Evolutionary conservation across 2,329 filamentous ascomycete species (phyloP), one percentile per base, ranked within the genome.

Genomic region (Cytospora mali): DNA sequence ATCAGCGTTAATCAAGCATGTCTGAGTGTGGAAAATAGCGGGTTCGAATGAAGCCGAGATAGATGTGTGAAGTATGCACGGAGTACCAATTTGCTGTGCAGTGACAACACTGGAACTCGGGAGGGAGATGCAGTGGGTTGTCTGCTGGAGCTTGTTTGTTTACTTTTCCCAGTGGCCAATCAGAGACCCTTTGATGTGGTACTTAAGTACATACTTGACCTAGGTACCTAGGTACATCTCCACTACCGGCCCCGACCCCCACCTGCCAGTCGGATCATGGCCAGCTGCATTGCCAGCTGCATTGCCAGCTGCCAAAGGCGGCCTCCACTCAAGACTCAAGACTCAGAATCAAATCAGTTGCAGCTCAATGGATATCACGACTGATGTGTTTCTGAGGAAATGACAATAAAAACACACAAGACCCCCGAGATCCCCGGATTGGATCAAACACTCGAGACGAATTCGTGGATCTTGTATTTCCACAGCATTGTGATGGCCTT

Each of bases 1-100:
- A 49, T 61, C 56, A 61, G 29, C 27, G 25, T 33, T 53, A 25
- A 39, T 57, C 61, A 61, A 63, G 49, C 64, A 65, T 65, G 33
- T 61, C 58, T 65, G 31, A 25, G 16, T 39, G 53, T 46, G 21
- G 7, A 28, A 16, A 50, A 48, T 9, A 55, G 25, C 39, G 16
- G 50, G 35, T 54, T 35, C 23, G 31, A 23, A 52, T 14, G 29
- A 21, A 35, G 33, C 14, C 49, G 16, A 21, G n/a, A n/a, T n/a
- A n/a, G 46, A 27, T 57, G 53, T 35, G 27, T 54, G 57, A 49
- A 23, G 51, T 21, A 46, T 54, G 53, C 18, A 59, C 11, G 25
- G 21, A 39, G n/a, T 13, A 21, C 27, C 46, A 46, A 33, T 10
- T 48, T 25, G 48, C 31, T 33, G 31, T 51, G 53, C 31, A 35